Conservation (phyloP, 2,329 filamentous ascomycete species). For the Tricladium varicosporioides region DNA sequence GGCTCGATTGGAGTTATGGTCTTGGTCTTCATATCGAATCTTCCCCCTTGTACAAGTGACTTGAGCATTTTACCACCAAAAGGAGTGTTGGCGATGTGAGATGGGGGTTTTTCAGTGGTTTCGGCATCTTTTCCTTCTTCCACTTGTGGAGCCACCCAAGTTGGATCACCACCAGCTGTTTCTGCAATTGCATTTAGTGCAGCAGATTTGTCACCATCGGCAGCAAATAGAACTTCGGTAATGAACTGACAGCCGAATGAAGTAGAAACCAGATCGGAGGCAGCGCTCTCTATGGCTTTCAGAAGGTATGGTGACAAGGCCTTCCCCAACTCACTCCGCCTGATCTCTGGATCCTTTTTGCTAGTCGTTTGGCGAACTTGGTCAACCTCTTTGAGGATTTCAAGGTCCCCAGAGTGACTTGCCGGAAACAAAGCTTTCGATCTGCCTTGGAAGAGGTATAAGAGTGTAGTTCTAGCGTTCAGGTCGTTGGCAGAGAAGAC, state of each 20-base stretch:
- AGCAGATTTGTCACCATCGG: constrained; percentile 70
- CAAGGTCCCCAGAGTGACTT: constrained; percentile 63
- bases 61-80: constrained; percentile 83
- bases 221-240: constrained; percentile 74
- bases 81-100: constrained; percentile 59
- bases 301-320: constrained; percentile 74
- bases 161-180: constrained; percentile 57
- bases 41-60: constrained; percentile 83
- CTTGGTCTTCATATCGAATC: constrained; percentile 74
- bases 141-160: constrained; percentile 29
- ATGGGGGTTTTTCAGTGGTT: constrained; percentile 13
- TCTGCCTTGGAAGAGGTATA: constrained; percentile 78
- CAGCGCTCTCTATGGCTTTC: constrained; percentile 66
- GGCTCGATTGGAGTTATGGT: constrained; percentile 70
- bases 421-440: constrained; percentile 59
- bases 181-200: constrained; percentile 71
- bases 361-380: constrained; percentile 79
- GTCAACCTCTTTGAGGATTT: constrained; percentile 74
- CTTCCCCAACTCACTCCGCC: constrained; percentile 73
- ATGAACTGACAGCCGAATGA: constrained; percentile 87
- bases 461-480: constrained; percentile 63
- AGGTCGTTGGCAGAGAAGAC: constrained; percentile 63
- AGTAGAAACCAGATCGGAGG: constrained; percentile 67
- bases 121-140: constrained; percentile 38
- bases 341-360: constrained; percentile 81